Conservation (phyloP, 2,329 filamentous ascomycete genomes). For the Xylaria sp. region DNA sequence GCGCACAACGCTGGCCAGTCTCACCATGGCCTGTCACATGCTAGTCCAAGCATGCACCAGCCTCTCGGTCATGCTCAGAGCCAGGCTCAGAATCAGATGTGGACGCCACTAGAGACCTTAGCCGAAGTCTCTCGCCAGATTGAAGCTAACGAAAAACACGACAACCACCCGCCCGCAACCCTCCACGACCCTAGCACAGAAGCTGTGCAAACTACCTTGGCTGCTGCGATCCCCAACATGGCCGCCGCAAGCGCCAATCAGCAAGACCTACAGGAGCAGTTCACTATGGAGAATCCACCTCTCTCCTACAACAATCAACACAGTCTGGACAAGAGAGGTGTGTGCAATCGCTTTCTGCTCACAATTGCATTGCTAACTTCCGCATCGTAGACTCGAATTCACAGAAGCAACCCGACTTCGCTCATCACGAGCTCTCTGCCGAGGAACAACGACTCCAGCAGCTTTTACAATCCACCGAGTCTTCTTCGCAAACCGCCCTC, state of each 20-base stretch:
- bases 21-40: not conserved
- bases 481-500: constrained; percentile 44
- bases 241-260: constrained; percentile 18
- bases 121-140: constrained; percentile 83
- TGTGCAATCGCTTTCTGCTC: constrained; percentile 15
- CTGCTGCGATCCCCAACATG: constrained; percentile 19
- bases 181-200: constrained; percentile 21
- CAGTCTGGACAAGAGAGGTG: constrained; percentile 36
- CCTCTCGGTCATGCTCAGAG: constrained; percentile 19
- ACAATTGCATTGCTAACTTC: constrained; percentile 15
- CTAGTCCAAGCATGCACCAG: not conserved
- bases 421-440: constrained; percentile 36
- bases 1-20: not conserved
- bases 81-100: constrained; percentile 43
- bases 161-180: constrained; percentile 35
- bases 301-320: constrained; percentile 42
- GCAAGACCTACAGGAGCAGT: constrained; percentile 55
- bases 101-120: constrained; percentile 78
- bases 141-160: constrained; percentile 58
- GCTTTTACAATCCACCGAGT: constrained; percentile 35
- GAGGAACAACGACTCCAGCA: constrained; percentile 47
- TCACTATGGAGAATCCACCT: constrained; percentile 52
- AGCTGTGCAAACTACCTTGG: constrained; percentile 24
- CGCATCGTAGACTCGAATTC: constrained; percentile 15
- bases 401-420: constrained; percentile 14